These are phyloP conservation scores for Citrullus mucosospermus DNA, from an alignment of 306 rosid genomes.

Conservation along the genomic window DNA sequence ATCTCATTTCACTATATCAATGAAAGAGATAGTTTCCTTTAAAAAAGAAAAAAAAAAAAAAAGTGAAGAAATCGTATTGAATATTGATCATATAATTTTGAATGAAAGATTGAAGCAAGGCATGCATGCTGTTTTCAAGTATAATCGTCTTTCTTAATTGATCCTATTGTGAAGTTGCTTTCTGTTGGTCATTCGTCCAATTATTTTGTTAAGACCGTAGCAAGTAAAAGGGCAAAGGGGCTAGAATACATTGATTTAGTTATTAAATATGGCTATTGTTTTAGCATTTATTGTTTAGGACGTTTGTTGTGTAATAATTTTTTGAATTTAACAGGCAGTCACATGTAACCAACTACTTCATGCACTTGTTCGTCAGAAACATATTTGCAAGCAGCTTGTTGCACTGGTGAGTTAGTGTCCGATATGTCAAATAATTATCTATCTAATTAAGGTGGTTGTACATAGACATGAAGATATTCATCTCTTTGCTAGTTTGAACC, in stretches of 20 bases:
- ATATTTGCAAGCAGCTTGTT: slow-evolving; percentile 72
- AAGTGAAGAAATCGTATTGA: neutral
- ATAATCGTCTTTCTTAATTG: neutral
- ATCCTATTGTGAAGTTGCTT: neutral
- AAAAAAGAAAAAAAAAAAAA: too few species aligned
- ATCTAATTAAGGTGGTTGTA: neutral
- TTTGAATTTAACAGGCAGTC: slow-evolving; percentile 42
- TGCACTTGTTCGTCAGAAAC: slow-evolving; percentile 75
- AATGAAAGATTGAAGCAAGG: neutral
- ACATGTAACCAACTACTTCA: slow-evolving; percentile 74
- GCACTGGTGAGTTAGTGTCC: slow-evolving; percentile 49
- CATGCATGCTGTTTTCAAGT: neutral
- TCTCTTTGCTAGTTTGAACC: neutral
- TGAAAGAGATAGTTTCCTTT: too few species aligned
- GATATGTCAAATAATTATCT: neutral
- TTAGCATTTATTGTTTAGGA: neutral
- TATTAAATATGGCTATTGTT: neutral
- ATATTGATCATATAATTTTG: neutral
- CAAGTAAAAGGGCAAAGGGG: neutral
- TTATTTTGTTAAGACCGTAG: neutral
- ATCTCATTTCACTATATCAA: too few species aligned
- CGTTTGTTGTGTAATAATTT: neutral
- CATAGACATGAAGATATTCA: neutral
- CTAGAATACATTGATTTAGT: neutral
- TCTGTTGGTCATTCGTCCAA: neutral